These are phyloP conservation scores for Podila minutissima DNA, from an alignment of 192 early-diverging fungal genomes.

Conservation along the genomic window DNA sequence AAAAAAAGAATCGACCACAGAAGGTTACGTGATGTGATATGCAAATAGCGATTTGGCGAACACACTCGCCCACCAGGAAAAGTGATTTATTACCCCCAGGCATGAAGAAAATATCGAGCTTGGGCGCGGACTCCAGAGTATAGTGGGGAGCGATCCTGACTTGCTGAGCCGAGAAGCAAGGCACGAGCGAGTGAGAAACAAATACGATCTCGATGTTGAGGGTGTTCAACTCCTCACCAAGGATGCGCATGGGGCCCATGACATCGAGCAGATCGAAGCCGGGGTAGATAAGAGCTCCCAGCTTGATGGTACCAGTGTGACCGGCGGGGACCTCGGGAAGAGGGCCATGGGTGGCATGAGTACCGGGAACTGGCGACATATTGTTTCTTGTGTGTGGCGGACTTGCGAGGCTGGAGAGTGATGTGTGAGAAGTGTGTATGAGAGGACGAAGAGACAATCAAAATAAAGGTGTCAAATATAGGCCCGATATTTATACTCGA, in stretches of 20 bases:
- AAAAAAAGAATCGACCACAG: background rate
- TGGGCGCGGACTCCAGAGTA: constrained; percentile 30
- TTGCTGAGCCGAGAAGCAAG: constrained; percentile 15
- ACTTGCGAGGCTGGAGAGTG: background rate
- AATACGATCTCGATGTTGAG: constrained; percentile 36
- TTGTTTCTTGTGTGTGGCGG: background rate
- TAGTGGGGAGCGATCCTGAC: constrained; percentile 33
- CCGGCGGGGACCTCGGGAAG: background rate
- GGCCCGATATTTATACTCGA: too few species aligned
- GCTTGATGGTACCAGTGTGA: background rate
- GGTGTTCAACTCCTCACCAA: constrained; percentile 18
- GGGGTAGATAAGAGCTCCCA: constrained; percentile 8
- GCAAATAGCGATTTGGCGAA: background rate
- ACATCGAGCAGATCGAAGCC: constrained; percentile 13
- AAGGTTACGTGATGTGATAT: background rate
- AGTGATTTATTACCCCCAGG: constrained; percentile 31
- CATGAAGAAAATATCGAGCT: constrained; percentile 46
- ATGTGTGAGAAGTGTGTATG: background rate
- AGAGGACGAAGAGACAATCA: too few species aligned
- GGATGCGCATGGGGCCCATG: constrained; percentile 7
- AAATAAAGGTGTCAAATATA: too few species aligned
- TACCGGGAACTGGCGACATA: background rate
- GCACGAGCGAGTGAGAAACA: constrained; percentile 11
- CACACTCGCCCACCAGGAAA: background rate
- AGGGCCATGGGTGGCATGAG: background rate